Conservation (phyloP, 805 yeast genomes). For the Hanseniaspora guilliermondii region DNA sequence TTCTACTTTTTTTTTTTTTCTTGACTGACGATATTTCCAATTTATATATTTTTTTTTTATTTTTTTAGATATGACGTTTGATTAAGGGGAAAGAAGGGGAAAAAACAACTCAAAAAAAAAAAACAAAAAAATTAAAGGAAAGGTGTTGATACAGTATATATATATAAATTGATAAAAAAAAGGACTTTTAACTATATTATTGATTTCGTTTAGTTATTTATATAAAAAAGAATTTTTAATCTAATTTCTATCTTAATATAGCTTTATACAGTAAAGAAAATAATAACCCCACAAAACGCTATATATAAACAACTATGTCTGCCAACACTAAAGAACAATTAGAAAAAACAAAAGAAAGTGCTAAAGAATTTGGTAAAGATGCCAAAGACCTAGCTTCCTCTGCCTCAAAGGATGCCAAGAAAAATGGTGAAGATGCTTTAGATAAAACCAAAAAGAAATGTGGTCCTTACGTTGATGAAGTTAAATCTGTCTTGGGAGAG, state of each 20-base stretch:
- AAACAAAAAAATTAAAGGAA: background rate
- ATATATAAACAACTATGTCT: background rate
- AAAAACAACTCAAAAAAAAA: background rate
- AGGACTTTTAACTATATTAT: background rate
- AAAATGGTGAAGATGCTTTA: slow-evolving; percentile 19
- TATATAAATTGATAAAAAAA: background rate
- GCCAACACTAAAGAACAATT: slow-evolving; percentile 8
- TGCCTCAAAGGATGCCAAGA: slow-evolving; percentile 13
- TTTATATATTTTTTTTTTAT: background rate
- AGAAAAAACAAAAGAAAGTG: slow-evolving; percentile 11
- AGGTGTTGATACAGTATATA: no score
- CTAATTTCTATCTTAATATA: no score
- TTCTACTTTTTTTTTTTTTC: no score
- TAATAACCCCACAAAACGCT: background rate
- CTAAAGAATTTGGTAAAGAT: slow-evolving; percentile 8
- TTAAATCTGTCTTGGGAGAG: slow-evolving; percentile 15
- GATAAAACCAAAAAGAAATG: slow-evolving; percentile 25
- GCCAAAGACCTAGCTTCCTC: slow-evolving; percentile 10
- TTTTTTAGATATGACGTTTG: background rate
- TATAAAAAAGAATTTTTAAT: no score
- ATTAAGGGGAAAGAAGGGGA: background rate
- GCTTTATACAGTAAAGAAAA: no score
- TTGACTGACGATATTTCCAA: background rate
- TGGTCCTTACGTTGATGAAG: slow-evolving; percentile 20
- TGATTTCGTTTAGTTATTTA: background rate